phyloP scores from a whole-genome alignment of 345 rosid genomes.

The Salix purpurea region DNA sequence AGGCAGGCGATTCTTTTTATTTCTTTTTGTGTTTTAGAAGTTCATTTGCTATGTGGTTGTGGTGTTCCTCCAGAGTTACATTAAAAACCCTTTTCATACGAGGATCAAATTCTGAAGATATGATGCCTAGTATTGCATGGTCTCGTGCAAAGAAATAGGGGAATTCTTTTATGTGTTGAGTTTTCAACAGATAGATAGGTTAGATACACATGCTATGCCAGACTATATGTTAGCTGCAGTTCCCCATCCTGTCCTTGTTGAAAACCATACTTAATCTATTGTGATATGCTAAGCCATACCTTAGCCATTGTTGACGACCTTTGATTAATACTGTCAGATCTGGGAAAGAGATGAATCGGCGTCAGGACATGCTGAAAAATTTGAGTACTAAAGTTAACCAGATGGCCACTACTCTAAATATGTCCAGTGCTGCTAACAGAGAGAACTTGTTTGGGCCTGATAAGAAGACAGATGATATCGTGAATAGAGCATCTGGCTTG shows the following conservation, averaged over 20 bases:
- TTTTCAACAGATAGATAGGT: neutral
- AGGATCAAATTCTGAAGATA: neutral
- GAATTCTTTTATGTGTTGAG: no score
- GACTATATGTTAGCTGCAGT: neutral
- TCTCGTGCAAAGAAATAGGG: neutral
- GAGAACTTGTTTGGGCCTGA: constrained; percentile 84
- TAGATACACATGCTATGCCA: neutral
- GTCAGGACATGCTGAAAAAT: constrained; percentile 77
- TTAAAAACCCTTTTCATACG: neutral
- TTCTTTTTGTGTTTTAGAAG: neutral
- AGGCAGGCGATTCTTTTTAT: neutral
- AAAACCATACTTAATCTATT: neutral
- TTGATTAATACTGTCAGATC: constrained; percentile 37
- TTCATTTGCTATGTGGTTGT: neutral
- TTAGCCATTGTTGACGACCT: neutral
- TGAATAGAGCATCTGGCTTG: constrained; percentile 57
- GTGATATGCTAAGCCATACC: neutral
- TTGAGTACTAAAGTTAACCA: constrained; percentile 69
- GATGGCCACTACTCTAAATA: constrained; percentile 78
- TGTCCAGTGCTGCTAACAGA: constrained; percentile 80
- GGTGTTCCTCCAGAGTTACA: neutral
- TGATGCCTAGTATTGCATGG: neutral
- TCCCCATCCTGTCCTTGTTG: neutral
- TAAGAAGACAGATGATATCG: constrained; percentile 53
- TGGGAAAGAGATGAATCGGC: constrained; percentile 92